phyloP scores from a whole-genome alignment of 2,329 filamentous ascomycete species.

The Colletotrichum sp. region DNA sequence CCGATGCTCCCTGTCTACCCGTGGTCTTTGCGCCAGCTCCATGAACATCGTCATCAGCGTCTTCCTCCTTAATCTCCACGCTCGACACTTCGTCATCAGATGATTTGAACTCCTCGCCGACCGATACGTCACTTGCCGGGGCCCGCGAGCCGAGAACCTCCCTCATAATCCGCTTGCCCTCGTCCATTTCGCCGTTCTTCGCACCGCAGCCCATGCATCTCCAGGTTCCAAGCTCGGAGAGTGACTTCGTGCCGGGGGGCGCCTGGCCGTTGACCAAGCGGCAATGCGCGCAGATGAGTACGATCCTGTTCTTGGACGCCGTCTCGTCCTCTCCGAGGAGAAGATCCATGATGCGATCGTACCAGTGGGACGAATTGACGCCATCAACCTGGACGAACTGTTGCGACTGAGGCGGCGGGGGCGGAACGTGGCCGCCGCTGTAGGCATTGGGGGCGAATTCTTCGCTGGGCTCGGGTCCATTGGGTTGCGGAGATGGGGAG shows the following conservation, averaged over 20 bases:
- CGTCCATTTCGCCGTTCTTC: conserved; percentile 82
- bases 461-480: conserved; percentile 48
- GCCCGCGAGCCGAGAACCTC: conserved; percentile 55
- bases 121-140: not conserved
- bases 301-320: conserved; percentile 87
- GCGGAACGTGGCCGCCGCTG: conserved; percentile 29
- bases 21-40: conserved; percentile 1
- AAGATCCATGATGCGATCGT: conserved; percentile 90
- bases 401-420: conserved; percentile 24
- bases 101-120: conserved; percentile 21
- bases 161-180: conserved; percentile 73
- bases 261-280: conserved; percentile 94
- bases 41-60: not conserved
- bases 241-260: conserved; percentile 78
- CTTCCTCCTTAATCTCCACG: conserved; percentile 1
- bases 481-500: conserved; percentile 25
- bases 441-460: conserved; percentile 81
- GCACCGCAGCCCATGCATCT: conserved; percentile 84
- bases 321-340: conserved; percentile 96
- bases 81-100: conserved; percentile 1
- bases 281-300: conserved; percentile 82
- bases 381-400: conserved; percentile 15
- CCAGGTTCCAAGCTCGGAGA: conserved; percentile 86
- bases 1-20: conserved; percentile 14
- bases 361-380: conserved; percentile 70